Evolutionary conservation across 345 rosid genomes (phyloP).

Genomic region (Eucalyptus tenuipes): DNA sequence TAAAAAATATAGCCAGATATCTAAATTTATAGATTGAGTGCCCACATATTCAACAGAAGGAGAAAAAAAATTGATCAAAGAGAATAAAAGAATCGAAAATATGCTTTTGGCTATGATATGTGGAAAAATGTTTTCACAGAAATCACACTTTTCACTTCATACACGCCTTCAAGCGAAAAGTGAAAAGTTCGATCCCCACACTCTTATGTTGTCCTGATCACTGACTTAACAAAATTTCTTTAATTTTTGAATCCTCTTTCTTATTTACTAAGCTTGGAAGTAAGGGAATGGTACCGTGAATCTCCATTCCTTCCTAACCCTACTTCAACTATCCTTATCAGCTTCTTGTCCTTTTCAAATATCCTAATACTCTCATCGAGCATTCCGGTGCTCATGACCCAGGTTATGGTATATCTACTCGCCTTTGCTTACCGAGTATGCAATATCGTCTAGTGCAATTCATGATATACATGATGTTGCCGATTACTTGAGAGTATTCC

Average conservation of each 20-base stretch:
- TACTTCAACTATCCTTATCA: background rate
- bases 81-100: background rate
- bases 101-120: background rate
- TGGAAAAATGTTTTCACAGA: background rate
- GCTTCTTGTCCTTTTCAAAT: no score
- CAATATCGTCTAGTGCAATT: no score
- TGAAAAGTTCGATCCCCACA: accelerated
- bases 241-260: background rate
- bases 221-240: no score
- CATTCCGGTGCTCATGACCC: no score
- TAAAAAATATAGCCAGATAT: no score
- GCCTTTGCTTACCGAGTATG: no score
- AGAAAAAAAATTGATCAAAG: no score
- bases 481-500: no score
- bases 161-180: background rate
- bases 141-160: background rate
- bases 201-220: accelerated
- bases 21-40: no score
- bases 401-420: no score
- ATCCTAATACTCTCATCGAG: no score
- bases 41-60: background rate
- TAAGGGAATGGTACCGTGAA: background rate
- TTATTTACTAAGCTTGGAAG: background rate
- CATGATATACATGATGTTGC: no score
- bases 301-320: background rate